These are phyloP conservation scores for Rasamsonia emersonii DNA, from an alignment of 2,329 filamentous ascomycete genomes.

Conservation along the genomic window DNA sequence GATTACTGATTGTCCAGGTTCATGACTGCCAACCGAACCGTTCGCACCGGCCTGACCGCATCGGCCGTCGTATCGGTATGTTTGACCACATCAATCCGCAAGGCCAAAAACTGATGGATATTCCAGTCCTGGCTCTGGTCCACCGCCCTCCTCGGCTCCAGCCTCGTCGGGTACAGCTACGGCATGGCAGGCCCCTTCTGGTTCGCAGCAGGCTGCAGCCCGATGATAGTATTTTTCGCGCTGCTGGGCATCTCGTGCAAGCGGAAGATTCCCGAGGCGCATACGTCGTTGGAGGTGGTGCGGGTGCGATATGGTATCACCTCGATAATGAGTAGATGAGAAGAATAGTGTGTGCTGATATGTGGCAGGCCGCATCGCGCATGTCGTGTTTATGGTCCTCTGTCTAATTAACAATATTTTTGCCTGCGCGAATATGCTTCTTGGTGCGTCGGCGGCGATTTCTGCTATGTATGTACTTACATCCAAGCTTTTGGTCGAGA, in stretches of 20 bases:
- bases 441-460: constrained; percentile 38
- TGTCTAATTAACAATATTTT: constrained; percentile 49
- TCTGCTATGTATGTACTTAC: constrained; percentile 22
- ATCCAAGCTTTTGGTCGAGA: not conserved
- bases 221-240: constrained; percentile 50
- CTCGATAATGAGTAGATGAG: no score
- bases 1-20: constrained; percentile 27
- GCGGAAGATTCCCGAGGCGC: constrained; percentile 44
- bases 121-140: constrained; percentile 45
- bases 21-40: constrained; percentile 46
- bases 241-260: constrained; percentile 46
- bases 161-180: constrained; percentile 46
- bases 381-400: constrained; percentile 45
- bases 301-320: constrained; percentile 45
- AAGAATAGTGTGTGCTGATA: constrained; percentile 5
- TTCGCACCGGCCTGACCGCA: constrained; percentile 44
- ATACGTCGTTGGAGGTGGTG: constrained; percentile 47
- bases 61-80: constrained; percentile 45
- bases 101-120: not conserved
- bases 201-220: constrained; percentile 49
- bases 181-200: constrained; percentile 50
- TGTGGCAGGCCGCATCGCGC: constrained; percentile 28
- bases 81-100: not conserved
- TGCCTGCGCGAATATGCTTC: constrained; percentile 45
- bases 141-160: constrained; percentile 44